phyloP scores from a whole-genome alignment of 805 yeast genomes.

The Wickerhamiella alocasiicola region DNA sequence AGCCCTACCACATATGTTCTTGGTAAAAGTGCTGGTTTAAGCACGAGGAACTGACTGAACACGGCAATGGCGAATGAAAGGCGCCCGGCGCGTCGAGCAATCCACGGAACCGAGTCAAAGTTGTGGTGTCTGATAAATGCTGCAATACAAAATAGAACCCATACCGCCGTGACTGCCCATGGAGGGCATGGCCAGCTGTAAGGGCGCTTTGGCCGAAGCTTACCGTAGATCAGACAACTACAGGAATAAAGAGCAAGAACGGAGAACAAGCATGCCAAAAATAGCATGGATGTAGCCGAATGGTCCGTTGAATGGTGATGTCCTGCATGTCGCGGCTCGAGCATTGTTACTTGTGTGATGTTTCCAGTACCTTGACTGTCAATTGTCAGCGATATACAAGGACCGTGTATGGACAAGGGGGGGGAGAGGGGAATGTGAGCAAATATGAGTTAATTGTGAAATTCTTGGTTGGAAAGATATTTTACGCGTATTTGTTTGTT shows the following conservation, averaged over 20 bases:
- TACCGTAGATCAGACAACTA: constrained; percentile 7
- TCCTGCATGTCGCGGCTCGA: constrained; percentile 11
- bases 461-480: too few relatives aligned
- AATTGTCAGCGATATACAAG: too few relatives aligned
- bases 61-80: constrained; percentile 67
- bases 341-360: too few relatives aligned
- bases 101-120: constrained; percentile 16
- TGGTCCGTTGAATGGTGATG: constrained; percentile 14
- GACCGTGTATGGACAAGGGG: too few relatives aligned
- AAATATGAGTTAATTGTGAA: too few relatives aligned
- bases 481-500: too few relatives aligned
- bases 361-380: too few relatives aligned
- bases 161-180: constrained; percentile 11
- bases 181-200: constrained; percentile 12
- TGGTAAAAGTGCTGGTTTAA: constrained; percentile 80
- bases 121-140: constrained; percentile 15
- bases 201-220: constrained; percentile 1
- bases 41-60: constrained; percentile 54
- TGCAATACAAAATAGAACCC: constrained; percentile 9
- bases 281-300: constrained; percentile 14
- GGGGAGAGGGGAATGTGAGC: too few relatives aligned
- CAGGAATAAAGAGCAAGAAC: constrained; percentile 15
- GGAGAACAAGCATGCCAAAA: constrained; percentile 13
- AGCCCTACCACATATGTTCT: constrained; percentile 54
- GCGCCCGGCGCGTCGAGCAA: constrained; percentile 71